These are phyloP conservation scores for Xylaria curta DNA, from an alignment of 495 filamentous ascomycete species.

Conservation along the genomic window DNA sequence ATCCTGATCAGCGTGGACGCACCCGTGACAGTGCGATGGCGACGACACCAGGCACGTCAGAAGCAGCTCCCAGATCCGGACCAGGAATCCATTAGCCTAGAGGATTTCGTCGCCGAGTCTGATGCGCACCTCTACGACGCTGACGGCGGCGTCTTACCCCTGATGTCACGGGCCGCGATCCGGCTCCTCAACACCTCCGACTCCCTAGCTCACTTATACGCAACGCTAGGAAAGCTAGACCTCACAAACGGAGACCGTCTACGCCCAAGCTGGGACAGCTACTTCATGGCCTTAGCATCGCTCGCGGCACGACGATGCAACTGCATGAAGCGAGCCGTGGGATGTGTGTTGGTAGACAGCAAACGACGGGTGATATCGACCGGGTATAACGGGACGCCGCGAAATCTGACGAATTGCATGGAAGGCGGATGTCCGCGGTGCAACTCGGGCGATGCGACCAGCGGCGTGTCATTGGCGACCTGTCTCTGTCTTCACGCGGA, in stretches of 20 bases:
- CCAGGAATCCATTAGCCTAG: slow-evolving; percentile 61
- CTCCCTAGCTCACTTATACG: slow-evolving; percentile 70
- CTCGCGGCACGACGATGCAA: slow-evolving; percentile 91
- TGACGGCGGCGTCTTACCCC: slow-evolving; percentile 65
- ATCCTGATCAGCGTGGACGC: slow-evolving; percentile 91
- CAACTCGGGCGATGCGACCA: slow-evolving; percentile 68
- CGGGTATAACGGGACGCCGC: slow-evolving; percentile 96
- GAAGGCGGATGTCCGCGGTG: slow-evolving; percentile 92
- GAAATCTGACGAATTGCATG: slow-evolving; percentile 85
- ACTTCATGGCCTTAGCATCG: slow-evolving; percentile 95
- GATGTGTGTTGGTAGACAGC: slow-evolving; percentile 86
- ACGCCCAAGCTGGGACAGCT: slow-evolving; percentile 94
- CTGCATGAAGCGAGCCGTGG: slow-evolving; percentile 97
- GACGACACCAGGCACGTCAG: slow-evolving; percentile 59
- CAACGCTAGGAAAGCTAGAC: slow-evolving; percentile 70
- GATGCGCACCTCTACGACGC: slow-evolving; percentile 80
- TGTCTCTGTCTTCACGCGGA: slow-evolving; percentile 96
- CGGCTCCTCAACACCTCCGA: slow-evolving; percentile 84
- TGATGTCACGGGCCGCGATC: slow-evolving; percentile 80
- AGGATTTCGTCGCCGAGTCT: slow-evolving; percentile 76
- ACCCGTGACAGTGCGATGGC: slow-evolving; percentile 81
- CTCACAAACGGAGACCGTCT: slow-evolving; percentile 79
- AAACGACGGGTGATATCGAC: slow-evolving; percentile 89
- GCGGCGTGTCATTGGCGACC: slow-evolving; percentile 76
- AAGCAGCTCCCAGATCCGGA: slow-evolving; percentile 48